These are phyloP conservation scores for Plenodomus lindquistii DNA, from an alignment of 2,329 filamentous ascomycete genomes.

Conservation along the genomic window DNA sequence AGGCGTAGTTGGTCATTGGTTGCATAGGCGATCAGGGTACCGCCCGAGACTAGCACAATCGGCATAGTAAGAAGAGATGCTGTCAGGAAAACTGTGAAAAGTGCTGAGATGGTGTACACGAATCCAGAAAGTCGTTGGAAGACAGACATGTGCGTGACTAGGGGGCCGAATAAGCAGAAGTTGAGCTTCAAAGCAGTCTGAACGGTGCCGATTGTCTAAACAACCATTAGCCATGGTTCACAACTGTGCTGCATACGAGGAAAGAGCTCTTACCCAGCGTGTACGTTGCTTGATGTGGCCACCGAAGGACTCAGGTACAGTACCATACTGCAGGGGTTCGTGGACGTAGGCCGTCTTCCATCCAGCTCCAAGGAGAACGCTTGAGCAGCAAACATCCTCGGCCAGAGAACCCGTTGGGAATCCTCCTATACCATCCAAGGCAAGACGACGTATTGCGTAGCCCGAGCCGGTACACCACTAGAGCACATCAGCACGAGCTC, in stretches of 20 bases:
- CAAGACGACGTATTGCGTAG: conserved; percentile 62
- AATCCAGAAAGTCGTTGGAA: conserved; percentile 11
- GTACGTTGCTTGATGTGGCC: conserved; percentile 27
- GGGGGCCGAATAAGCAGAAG: conserved; percentile 20
- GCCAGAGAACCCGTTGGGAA: conserved; percentile 64
- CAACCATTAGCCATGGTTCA: background rate
- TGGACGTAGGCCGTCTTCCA: conserved; percentile 59
- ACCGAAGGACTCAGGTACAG: conserved; percentile 20
- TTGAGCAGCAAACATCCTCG: conserved; percentile 65
- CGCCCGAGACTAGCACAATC: conserved; percentile 6
- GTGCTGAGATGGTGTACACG: conserved; percentile 9
- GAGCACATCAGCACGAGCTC: background rate
- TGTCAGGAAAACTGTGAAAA: conserved; percentile 8
- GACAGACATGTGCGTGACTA: conserved; percentile 9
- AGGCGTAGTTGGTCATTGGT: conserved; percentile 4
- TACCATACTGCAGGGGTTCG: conserved; percentile 26
- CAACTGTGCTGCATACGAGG: background rate
- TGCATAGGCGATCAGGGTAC: conserved; percentile 8
- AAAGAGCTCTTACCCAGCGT: conserved; percentile 14
- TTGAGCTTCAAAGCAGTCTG: conserved; percentile 22
- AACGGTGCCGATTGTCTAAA: conserved; percentile 20
- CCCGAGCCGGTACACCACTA: conserved; percentile 65
- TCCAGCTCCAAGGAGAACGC: conserved; percentile 61
- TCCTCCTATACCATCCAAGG: conserved; percentile 64
- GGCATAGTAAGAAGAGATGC: conserved; percentile 10